Conservation (phyloP, 495 filamentous ascomycete species). For the Penicillium samsonianum region DNA sequence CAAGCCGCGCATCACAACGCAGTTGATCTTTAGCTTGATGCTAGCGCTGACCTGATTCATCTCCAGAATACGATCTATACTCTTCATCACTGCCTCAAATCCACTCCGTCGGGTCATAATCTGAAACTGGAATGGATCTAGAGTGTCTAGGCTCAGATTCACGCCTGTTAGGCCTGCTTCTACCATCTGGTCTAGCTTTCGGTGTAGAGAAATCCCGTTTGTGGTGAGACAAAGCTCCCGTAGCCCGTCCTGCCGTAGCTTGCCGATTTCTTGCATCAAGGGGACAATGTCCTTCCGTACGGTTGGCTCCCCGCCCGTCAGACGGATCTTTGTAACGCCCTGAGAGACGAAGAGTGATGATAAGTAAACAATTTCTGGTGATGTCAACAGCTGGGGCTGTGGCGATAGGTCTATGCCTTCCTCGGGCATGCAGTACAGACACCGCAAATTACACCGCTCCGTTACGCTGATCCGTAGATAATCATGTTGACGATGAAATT, state of each 20-base stretch:
- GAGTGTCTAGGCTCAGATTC: conserved; percentile 89
- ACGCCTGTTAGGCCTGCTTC: conserved; percentile 93
- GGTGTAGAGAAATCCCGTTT: conserved; percentile 84
- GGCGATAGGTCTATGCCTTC: conserved; percentile 91
- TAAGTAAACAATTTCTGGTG: conserved; percentile 87
- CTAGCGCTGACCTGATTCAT: conserved; percentile 79
- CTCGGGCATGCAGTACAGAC: conserved; percentile 95
- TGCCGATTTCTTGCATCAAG: conserved; percentile 84
- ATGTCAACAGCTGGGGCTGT: conserved; percentile 72
- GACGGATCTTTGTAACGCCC: conserved; percentile 93
- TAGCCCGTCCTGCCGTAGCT: conserved; percentile 70
- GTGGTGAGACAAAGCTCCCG: conserved; percentile 88
- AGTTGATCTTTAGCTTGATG: conserved; percentile 94
- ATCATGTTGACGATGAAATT: conserved; percentile 85
- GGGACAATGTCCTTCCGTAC: conserved; percentile 86
- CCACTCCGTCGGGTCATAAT: conserved; percentile 90
- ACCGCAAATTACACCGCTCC: conserved; percentile 91
- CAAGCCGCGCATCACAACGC: conserved; percentile 89
- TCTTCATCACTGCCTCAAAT: conserved; percentile 87
- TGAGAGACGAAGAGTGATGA: conserved; percentile 91
- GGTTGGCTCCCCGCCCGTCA: conserved; percentile 95
- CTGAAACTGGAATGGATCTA: conserved; percentile 94
- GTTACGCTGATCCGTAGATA: conserved; percentile 95
- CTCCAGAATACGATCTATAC: conserved; percentile 79
- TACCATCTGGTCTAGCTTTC: conserved; percentile 89